Conservation (phyloP, 1,139 yeast species). For the Pichia norvegensis region DNA sequence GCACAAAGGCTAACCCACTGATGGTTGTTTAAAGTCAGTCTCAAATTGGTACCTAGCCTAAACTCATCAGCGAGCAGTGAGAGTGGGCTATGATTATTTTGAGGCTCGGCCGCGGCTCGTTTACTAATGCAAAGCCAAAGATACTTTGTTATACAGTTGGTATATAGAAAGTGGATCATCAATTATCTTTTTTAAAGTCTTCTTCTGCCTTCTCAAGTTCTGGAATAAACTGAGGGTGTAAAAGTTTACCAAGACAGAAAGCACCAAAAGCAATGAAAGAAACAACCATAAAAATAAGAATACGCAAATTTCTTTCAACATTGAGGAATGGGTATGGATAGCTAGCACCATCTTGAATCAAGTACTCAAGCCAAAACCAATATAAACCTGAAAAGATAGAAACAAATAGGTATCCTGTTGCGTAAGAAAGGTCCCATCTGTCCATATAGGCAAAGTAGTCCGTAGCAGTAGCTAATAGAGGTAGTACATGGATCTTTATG, state of each 20-base stretch:
- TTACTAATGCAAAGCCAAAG: no score
- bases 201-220: slow-evolving; percentile 9
- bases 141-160: no score
- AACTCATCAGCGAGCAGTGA: not conserved
- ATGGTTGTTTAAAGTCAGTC: not conserved
- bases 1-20: no score
- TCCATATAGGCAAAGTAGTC: slow-evolving; percentile 55
- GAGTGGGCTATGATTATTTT: no score
- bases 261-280: slow-evolving; percentile 37
- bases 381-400: slow-evolving; percentile 38
- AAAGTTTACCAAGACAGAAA: slow-evolving; percentile 18
- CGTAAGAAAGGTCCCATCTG: slow-evolving; percentile 33
- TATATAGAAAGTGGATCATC: not conserved
- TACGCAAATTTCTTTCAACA: slow-evolving; percentile 38
- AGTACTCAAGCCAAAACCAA: slow-evolving; percentile 43
- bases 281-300: slow-evolving; percentile 43
- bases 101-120: not conserved
- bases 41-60: not conserved
- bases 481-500: slow-evolving; percentile 51
- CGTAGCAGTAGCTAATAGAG: slow-evolving; percentile 40
- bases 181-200: not conserved
- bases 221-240: slow-evolving; percentile 15
- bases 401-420: slow-evolving; percentile 36
- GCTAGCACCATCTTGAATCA: slow-evolving; percentile 40
- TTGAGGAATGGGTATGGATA: slow-evolving; percentile 66